Evolutionary conservation across 2,329 filamentous ascomycete genomes (phyloP).

Genomic region (Fusarium sambucinum): DNA sequence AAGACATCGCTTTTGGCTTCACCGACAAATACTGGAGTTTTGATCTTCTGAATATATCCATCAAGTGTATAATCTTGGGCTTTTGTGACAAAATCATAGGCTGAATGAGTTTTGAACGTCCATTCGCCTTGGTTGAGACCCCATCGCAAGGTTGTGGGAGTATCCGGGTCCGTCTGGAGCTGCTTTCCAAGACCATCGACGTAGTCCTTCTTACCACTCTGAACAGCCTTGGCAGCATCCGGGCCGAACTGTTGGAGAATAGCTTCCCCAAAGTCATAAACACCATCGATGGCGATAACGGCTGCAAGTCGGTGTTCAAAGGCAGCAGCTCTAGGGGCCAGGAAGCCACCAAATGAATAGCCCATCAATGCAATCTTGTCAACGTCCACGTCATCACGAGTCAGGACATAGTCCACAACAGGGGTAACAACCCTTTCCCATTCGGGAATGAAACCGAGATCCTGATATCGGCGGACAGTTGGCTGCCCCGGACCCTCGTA

Average conservation of each 20-base stretch:
- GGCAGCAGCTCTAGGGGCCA: slow-evolving; percentile 57
- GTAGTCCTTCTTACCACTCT: background rate
- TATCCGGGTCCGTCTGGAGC: background rate
- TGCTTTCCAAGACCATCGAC: background rate
- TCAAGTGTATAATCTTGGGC: slow-evolving; percentile 29
- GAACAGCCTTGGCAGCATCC: background rate
- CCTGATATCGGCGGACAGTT: slow-evolving; percentile 55
- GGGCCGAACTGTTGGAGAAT: background rate
- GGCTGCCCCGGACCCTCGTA: slow-evolving; percentile 63
- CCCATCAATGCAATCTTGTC: slow-evolving; percentile 55
- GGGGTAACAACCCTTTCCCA: slow-evolving; percentile 58
- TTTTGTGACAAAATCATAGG: background rate
- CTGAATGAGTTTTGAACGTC: slow-evolving; percentile 21
- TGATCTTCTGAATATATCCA: slow-evolving; percentile 31
- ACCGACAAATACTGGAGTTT: slow-evolving; percentile 40
- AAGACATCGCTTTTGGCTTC: slow-evolving; percentile 29
- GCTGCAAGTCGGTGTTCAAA: slow-evolving; percentile 59
- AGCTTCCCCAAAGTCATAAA: slow-evolving; percentile 7
- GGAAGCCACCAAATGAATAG: slow-evolving; percentile 57
- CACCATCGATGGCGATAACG: slow-evolving; percentile 26
- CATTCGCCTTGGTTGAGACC: slow-evolving; percentile 18
- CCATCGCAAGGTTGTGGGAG: slow-evolving; percentile 5
- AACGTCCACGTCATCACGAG: slow-evolving; percentile 48
- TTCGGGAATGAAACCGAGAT: slow-evolving; percentile 58
- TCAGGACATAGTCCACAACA: slow-evolving; percentile 54